These are phyloP conservation scores for Hymenoscyphus infarciens DNA, from an alignment of 2,329 filamentous ascomycete genomes.

Conservation along the genomic window DNA sequence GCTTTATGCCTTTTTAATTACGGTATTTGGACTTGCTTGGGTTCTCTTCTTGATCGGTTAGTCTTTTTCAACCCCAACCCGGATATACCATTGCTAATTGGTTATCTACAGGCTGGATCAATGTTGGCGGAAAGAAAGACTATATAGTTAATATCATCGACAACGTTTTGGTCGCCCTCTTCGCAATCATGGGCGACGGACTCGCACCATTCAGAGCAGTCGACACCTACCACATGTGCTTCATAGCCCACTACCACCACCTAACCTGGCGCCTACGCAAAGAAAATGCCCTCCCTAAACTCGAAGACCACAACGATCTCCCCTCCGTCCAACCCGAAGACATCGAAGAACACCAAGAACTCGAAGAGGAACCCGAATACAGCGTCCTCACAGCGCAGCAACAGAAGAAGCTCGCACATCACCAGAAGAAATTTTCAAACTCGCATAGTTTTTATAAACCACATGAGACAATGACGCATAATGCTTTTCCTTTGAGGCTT, in stretches of 20 bases:
- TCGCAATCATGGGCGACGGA: slow-evolving; percentile 67
- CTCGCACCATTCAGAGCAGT: slow-evolving; percentile 71
- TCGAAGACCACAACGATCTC: slow-evolving; percentile 60
- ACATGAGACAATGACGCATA: slow-evolving; percentile 78
- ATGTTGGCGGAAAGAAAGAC: slow-evolving; percentile 67
- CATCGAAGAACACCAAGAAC: slow-evolving; percentile 32
- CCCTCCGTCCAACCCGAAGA: slow-evolving; percentile 38
- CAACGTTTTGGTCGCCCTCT: slow-evolving; percentile 66
- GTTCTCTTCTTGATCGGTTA: slow-evolving; percentile 81
- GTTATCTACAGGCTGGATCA: slow-evolving; percentile 60
- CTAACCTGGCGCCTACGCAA: slow-evolving; percentile 57
- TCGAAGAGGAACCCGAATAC: slow-evolving; percentile 40
- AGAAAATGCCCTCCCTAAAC: slow-evolving; percentile 52
- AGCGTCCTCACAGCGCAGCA: slow-evolving; percentile 64
- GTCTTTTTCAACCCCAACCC: neutral
- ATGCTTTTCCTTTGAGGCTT: slow-evolving; percentile 70
- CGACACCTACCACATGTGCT: slow-evolving; percentile 79
- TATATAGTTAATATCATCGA: slow-evolving; percentile 70
- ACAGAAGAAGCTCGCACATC: slow-evolving; percentile 67
- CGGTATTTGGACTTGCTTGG: slow-evolving; percentile 81
- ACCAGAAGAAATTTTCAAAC: slow-evolving; percentile 75
- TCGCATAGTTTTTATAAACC: slow-evolving; percentile 89
- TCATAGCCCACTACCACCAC: slow-evolving; percentile 61
- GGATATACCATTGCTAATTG: slow-evolving; percentile 2
- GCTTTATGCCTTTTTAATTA: slow-evolving; percentile 77